Percentiles rank a stretch among this genome's conserved stretches.
Conservation (phyloP, 1,284 basidiomycete species). For the Ceratobasidium sp. region DNA sequence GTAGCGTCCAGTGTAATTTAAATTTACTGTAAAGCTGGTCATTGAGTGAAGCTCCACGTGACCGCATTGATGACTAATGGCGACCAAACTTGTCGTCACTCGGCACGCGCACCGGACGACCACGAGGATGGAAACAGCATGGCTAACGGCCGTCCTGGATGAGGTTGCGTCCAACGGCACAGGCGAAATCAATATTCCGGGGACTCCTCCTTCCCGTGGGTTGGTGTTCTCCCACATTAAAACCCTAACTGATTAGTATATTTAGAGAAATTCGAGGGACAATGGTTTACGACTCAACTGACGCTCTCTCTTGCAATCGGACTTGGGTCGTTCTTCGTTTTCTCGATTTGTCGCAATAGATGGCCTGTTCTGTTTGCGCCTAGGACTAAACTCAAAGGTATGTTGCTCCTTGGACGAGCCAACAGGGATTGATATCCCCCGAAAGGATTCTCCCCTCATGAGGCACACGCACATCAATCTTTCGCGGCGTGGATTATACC, state of each 20-base stretch:
- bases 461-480: constrained; percentile 79
- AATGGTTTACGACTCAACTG: constrained; percentile 93
- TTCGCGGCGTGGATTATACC: constrained; percentile 97
- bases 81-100: neutral
- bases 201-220: constrained; percentile 24
- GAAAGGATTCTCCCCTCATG: constrained; percentile 85
- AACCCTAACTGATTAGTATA: neutral
- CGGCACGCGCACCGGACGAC: neutral
- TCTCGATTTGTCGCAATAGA: constrained; percentile 84
- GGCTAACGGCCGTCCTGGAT: neutral
- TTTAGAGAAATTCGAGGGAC: constrained; percentile 79
- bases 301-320: constrained; percentile 81
- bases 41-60: neutral
- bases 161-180: neutral
- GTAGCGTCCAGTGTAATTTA: too few relatives aligned
- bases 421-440: neutral
- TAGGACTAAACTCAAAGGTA: constrained; percentile 92
- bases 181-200: constrained; percentile 28
- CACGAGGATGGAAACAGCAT: constrained; percentile 13
- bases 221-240: neutral
- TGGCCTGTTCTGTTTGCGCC: constrained; percentile 93
- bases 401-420: constrained; percentile 40
- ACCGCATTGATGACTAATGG: neutral
- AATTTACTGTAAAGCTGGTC: too few relatives aligned
- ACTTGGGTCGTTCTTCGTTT: constrained; percentile 78